Evolutionary conservation across 495 filamentous ascomycete species (phyloP).

Genomic region (Sporormia fimetaria): DNA sequence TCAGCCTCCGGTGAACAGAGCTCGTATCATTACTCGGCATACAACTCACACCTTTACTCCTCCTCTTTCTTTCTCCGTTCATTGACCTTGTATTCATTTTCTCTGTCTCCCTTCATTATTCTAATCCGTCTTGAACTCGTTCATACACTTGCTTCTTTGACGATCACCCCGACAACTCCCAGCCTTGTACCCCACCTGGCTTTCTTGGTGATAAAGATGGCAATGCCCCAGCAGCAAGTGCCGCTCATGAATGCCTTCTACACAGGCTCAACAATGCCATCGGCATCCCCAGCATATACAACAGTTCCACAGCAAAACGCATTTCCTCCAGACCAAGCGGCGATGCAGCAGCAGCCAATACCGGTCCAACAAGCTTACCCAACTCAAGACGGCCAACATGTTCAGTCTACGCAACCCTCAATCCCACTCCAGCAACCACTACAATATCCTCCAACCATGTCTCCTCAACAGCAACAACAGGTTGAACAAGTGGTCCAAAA

Average conservation of each 20-base stretch:
- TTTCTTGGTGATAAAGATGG: too few relatives aligned
- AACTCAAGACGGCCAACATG: slow-evolving; percentile 2
- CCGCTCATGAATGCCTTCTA: too few relatives aligned
- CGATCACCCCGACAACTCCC: not conserved
- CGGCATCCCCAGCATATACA: slow-evolving; percentile 4
- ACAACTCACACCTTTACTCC: not conserved
- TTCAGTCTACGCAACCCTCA: slow-evolving; percentile 14
- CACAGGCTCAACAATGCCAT: not conserved
- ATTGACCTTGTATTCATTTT: too few relatives aligned
- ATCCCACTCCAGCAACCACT: slow-evolving; percentile 12
- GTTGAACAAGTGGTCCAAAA: slow-evolving; percentile 19
- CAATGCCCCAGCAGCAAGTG: too few relatives aligned
- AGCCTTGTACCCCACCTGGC: not conserved
- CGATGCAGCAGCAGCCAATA: slow-evolving; percentile 9
- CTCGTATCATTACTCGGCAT: slow-evolving; percentile 1
- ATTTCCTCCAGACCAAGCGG: slow-evolving; percentile 5
- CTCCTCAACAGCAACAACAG: slow-evolving; percentile 23
- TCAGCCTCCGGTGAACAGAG: slow-evolving; percentile 4
- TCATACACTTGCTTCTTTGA: not conserved
- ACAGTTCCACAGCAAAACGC: slow-evolving; percentile 8
- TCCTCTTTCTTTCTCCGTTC: slow-evolving; percentile 4
- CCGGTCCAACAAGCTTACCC: slow-evolving; percentile 7
- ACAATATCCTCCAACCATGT: slow-evolving; percentile 16
- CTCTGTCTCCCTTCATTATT: not conserved
- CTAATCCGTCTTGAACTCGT: not conserved